A percentile compares a stretch with the other conserved stretches of the same genome.
Conservation (phyloP, 805 yeast species). For the Wickerhamiella dianesei region DNA sequence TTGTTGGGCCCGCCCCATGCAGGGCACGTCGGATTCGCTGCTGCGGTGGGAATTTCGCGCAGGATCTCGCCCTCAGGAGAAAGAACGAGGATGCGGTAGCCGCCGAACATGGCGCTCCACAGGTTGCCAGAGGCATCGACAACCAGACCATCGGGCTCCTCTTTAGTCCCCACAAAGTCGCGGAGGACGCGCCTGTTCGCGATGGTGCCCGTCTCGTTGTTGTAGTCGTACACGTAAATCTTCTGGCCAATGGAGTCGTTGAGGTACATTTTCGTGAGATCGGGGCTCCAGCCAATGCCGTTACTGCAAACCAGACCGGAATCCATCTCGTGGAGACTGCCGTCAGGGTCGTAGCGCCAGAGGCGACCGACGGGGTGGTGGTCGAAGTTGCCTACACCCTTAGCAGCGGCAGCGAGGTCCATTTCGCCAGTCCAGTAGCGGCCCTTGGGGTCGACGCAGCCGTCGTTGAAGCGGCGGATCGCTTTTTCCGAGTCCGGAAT, state of each 20-base stretch:
- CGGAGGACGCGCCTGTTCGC: conserved; percentile 23
- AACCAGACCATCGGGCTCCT: conserved; percentile 21
- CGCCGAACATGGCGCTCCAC: conserved; percentile 21
- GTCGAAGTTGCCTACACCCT: conserved; percentile 20
- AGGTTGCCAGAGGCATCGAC: conserved; percentile 20
- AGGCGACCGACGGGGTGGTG: conserved; percentile 24
- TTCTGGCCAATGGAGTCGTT: conserved; percentile 39
- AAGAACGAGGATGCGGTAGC: conserved; percentile 18
- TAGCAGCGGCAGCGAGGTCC: conserved; percentile 20
- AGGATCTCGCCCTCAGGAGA: conserved; percentile 22
- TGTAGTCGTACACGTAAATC: conserved; percentile 36
- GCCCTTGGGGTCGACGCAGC: conserved; percentile 64
- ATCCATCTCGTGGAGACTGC: conserved; percentile 20
- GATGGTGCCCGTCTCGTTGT: conserved; percentile 25
- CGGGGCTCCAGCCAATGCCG: conserved; percentile 47
- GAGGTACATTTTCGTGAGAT: conserved; percentile 32
- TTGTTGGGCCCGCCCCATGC: conserved; percentile 27
- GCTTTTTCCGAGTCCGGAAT: conserved; percentile 21
- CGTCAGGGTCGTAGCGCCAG: conserved; percentile 28
- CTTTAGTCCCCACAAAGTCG: conserved; percentile 16
- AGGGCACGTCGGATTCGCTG: conserved; percentile 23
- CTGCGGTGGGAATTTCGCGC: conserved; percentile 17
- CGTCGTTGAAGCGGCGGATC: conserved; percentile 55
- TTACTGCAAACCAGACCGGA: conserved; percentile 32
- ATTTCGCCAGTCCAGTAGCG: conserved; percentile 44